These are phyloP conservation scores for Nitzschia palea DNA, from an alignment of 108 stramenopile species.

Conservation along the genomic window DNA sequence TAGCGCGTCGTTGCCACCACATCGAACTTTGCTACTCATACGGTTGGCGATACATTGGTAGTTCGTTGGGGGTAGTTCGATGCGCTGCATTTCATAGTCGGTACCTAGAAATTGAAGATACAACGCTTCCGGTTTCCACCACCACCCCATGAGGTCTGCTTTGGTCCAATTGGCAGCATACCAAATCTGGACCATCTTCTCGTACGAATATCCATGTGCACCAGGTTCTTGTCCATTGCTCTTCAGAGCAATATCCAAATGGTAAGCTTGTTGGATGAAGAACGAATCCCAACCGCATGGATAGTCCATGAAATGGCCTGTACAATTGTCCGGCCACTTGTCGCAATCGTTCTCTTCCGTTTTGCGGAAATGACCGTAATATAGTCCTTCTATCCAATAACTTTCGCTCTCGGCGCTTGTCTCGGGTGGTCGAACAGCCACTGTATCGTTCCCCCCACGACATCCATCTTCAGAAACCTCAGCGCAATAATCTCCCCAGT, in stretches of 20 bases:
- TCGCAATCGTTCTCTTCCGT: conserved; percentile 42
- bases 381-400: neutral
- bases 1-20: conserved; percentile 1
- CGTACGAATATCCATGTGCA: conserved; percentile 16
- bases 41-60: conserved; percentile 20
- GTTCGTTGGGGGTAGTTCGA: conserved; percentile 24
- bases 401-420: conserved; percentile 21
- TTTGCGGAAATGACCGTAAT: conserved; percentile 36
- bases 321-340: conserved; percentile 16
- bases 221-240: neutral
- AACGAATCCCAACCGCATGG: conserved; percentile 10
- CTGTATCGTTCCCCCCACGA: conserved; percentile 7
- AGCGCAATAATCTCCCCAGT: conserved; percentile 37
- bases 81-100: conserved; percentile 24
- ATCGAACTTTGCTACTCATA: neutral
- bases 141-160: conserved; percentile 28
- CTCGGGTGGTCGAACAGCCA: neutral
- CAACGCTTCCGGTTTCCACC: conserved; percentile 41
- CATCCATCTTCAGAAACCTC: conserved; percentile 26
- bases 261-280: conserved; percentile 3
- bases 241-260: conserved; percentile 13
- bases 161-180: conserved; percentile 43
- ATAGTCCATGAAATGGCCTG: conserved; percentile 23
- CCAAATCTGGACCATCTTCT: conserved; percentile 35
- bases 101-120: conserved; percentile 24